A percentile compares a stretch with the other conserved stretches of the same genome.
Conservation (phyloP, 495 filamentous ascomycete species). For the Lasiosphaeria hispida region DNA sequence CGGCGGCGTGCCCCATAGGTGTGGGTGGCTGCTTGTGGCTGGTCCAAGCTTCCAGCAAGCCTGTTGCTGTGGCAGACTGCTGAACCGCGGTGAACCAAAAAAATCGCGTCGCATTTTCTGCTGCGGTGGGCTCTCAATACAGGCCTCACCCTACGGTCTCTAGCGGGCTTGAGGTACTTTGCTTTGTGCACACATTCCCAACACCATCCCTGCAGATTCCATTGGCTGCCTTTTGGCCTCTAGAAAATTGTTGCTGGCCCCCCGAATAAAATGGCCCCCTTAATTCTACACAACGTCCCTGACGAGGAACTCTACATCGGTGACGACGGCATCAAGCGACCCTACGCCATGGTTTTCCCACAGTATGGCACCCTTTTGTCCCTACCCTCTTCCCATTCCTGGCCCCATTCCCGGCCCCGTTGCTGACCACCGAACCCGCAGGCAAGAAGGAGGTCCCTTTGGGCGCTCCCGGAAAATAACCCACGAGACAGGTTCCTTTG, state of each 20-base stretch:
- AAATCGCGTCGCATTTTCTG: constrained; percentile 6
- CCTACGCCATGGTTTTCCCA: constrained; percentile 56
- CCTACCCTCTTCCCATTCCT: background rate
- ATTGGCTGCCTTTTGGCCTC: background rate
- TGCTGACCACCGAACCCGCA: constrained; percentile 15
- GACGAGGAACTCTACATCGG: constrained; percentile 58
- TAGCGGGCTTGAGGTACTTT: background rate
- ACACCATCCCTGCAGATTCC: constrained; percentile 4
- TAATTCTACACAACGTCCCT: constrained; percentile 59
- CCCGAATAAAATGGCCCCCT: constrained; percentile 46
- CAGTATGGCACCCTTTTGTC: constrained; percentile 39
- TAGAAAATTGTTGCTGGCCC: background rate
- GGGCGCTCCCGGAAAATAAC: constrained; percentile 40
- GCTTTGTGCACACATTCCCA: constrained; percentile 5
- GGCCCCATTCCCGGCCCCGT: background rate
- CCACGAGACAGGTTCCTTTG: constrained; percentile 54
- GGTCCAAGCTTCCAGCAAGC: background rate
- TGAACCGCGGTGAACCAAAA: constrained; percentile 2
- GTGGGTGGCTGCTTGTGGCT: background rate
- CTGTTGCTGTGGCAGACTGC: constrained; percentile 10
- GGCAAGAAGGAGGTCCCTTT: constrained; percentile 35
- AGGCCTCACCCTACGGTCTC: constrained; percentile 6
- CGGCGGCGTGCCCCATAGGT: background rate
- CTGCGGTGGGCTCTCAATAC: background rate
- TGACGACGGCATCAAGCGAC: constrained; percentile 54